A percentile compares a stretch with the other conserved stretches of the same genome.
phyloP scores from a whole-genome alignment of 2,329 filamentous ascomycete species.

The Cladorrhinum sp. region DNA sequence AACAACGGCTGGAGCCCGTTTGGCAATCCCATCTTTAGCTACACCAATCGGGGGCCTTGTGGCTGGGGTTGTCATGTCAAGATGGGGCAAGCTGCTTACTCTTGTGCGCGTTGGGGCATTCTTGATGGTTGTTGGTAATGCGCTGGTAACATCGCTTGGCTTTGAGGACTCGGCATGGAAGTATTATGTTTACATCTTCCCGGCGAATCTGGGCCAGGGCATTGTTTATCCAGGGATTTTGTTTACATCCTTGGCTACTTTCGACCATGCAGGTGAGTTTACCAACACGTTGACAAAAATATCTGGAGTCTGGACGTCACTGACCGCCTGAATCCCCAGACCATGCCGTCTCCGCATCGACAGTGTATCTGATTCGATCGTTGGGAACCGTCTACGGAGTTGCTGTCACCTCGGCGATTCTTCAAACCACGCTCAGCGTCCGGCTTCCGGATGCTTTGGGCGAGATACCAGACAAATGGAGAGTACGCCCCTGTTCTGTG shows the following conservation, averaged over 20 bases:
- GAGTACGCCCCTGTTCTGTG: slow-evolving; percentile 41
- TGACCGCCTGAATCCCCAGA: slow-evolving; percentile 43
- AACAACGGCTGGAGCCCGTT: slow-evolving; percentile 60
- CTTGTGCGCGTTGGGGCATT: slow-evolving; percentile 50
- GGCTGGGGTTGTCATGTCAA: slow-evolving; percentile 58
- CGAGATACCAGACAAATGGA: slow-evolving; percentile 55
- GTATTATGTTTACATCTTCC: slow-evolving; percentile 55
- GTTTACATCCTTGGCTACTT: slow-evolving; percentile 61
- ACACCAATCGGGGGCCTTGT: slow-evolving; percentile 55
- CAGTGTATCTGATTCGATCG: slow-evolving; percentile 61
- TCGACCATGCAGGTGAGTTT: slow-evolving; percentile 55
- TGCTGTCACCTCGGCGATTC: slow-evolving; percentile 58
- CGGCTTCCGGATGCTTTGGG: slow-evolving; percentile 52
- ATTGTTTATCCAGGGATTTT: slow-evolving; percentile 57
- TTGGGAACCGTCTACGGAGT: slow-evolving; percentile 64
- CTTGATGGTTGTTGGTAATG: slow-evolving; percentile 53
- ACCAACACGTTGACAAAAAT: background rate
- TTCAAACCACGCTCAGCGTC: slow-evolving; percentile 58
- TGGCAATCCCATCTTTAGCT: slow-evolving; percentile 61
- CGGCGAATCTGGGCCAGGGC: slow-evolving; percentile 58
- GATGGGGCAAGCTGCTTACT: slow-evolving; percentile 49
- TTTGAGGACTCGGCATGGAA: slow-evolving; percentile 51
- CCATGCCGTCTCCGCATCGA: slow-evolving; percentile 60
- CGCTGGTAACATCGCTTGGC: slow-evolving; percentile 47
- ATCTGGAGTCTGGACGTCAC: background rate